These are phyloP conservation scores for Ogataea nitratoaversa DNA, from an alignment of 805 yeast species.

Conservation along the genomic window DNA sequence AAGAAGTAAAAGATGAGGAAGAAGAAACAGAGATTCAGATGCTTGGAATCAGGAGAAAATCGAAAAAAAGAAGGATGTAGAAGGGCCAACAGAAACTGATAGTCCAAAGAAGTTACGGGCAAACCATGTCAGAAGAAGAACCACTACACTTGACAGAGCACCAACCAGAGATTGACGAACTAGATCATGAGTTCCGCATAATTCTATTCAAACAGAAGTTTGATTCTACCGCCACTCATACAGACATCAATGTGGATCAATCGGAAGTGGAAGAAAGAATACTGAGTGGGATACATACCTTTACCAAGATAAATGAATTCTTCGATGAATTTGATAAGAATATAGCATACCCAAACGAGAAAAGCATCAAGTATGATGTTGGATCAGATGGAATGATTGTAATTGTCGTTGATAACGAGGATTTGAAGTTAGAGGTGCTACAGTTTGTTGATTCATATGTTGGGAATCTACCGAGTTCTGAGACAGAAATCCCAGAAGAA, in stretches of 20 bases:
- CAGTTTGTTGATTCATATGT: conserved; percentile 37
- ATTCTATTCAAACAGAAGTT: conserved; percentile 38
- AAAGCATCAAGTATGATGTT: conserved; percentile 52
- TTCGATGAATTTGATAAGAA: conserved; percentile 49
- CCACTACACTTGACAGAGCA: conserved; percentile 8
- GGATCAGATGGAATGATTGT: conserved; percentile 60
- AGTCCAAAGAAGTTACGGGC: no score
- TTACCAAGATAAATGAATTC: conserved; percentile 45
- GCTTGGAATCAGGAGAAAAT: no score
- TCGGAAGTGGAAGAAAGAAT: conserved; percentile 45
- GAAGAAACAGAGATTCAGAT: no score
- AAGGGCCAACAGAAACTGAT: no score
- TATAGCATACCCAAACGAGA: conserved; percentile 52
- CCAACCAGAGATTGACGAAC: conserved; percentile 29
- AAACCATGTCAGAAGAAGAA: conserved; percentile 5
- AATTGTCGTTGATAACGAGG: conserved; percentile 42
- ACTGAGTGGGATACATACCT: conserved; percentile 40
- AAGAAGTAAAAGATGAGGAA: no score
- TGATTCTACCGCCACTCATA: conserved; percentile 27
- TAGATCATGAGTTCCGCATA: conserved; percentile 45
- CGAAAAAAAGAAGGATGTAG: no score
- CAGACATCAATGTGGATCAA: conserved; percentile 17
- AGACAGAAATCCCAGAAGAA: conserved; percentile 2
- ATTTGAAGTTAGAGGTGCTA: conserved; percentile 36
- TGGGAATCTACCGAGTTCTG: conserved; percentile 1